A percentile compares a stretch with the other conserved stretches of the same genome.
These are phyloP conservation scores for Tephrocybe sp. DNA, from an alignment of 768 basidiomycete genomes.

Conservation along the genomic window DNA sequence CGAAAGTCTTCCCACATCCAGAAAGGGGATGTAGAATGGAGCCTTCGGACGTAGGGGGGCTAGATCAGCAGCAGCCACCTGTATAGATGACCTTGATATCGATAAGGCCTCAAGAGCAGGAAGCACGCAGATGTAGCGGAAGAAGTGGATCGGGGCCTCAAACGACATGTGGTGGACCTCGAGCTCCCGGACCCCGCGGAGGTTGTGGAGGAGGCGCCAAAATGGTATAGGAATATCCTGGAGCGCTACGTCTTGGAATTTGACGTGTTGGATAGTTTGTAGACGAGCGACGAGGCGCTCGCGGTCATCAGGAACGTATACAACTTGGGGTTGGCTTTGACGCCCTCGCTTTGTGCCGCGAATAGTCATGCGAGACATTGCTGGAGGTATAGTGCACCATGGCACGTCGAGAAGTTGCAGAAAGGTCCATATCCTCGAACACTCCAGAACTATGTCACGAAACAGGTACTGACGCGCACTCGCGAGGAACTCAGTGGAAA, in stretches of 20 bases:
- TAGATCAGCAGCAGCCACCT: slow-evolving; percentile 9
- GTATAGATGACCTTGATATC: slow-evolving; percentile 24
- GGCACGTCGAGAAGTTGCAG: slow-evolving; percentile 26
- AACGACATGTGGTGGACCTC: slow-evolving; percentile 24
- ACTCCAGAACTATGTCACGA: slow-evolving; percentile 23
- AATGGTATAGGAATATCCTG: slow-evolving; percentile 24
- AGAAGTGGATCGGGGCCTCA: slow-evolving; percentile 20
- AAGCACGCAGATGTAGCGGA: slow-evolving; percentile 25
- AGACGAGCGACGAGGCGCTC: slow-evolving; percentile 13
- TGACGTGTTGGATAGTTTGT: slow-evolving; percentile 14
- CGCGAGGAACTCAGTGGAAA: slow-evolving; percentile 23
- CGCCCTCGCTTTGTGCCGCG: slow-evolving; percentile 4
- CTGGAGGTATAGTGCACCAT: slow-evolving; percentile 25
- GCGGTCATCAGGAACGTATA: slow-evolving; percentile 15
- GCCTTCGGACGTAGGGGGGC: slow-evolving; percentile 11
- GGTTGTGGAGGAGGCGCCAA: slow-evolving; percentile 22
- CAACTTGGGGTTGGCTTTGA: not conserved
- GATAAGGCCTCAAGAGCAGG: slow-evolving; percentile 24
- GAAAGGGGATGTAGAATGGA: slow-evolving; percentile 19
- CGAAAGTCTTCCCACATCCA: slow-evolving; percentile 19
- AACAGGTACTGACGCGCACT: slow-evolving; percentile 28
- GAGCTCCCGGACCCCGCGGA: slow-evolving; percentile 24
- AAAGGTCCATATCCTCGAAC: slow-evolving; percentile 21
- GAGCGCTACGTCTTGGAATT: slow-evolving; percentile 24
- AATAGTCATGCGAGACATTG: slow-evolving; percentile 21